Base-by-base conservation (phyloP, 768 basidiomycete species). In the Ramaria sp. region DNA sequence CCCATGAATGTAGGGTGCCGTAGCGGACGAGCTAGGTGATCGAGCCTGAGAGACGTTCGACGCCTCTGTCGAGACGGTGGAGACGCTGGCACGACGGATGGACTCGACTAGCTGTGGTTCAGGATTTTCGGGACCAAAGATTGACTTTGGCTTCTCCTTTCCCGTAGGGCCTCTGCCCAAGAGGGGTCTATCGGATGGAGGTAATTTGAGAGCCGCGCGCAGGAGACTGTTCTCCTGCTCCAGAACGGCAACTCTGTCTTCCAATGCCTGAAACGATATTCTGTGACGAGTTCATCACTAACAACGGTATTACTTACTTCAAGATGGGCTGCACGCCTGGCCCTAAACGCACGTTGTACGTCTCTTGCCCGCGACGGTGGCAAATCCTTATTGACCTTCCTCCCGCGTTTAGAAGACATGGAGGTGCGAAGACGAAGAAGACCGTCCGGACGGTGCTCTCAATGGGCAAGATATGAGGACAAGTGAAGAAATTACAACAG, bases 291-390 rank as follows among this genome's bases (percentile, higher is more conserved):
- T 15, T 15, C 10, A 18, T 66, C 71, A 62, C 69, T 67, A 60
- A 48, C 45, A 52, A 50, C 51, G 8, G 49, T 25, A 25, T 59
- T 48, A 69, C 72, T 61, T 58, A 88, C 87, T 73, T 85, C 78
- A 52, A 94, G 76, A 67, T 93, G 90, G 55, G 88, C 88, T 58
- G 89, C 89, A 61, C 90, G 79, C 60, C 91, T 74, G 32, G 90
- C 91, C 58, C 90, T 78, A 72, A 93, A 94, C 8, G 89, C 90
- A 63, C 90, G 71, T 65, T 94, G 90, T 16, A 92, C 88, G 63
- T 93, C 91, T 56, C 91, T 73, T 27, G 90, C 89, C 58, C 89
- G 22, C 43, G 55, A 56, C 3, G 84, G 84, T 56, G 85, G 84
- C 44, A 87, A 78, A 62, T 78, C 83, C 67, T 87, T 83, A 67